Base-by-base conservation (phyloP, 2,329 filamentous ascomycete genomes). In the Salinomyces thailandicus region DNA sequence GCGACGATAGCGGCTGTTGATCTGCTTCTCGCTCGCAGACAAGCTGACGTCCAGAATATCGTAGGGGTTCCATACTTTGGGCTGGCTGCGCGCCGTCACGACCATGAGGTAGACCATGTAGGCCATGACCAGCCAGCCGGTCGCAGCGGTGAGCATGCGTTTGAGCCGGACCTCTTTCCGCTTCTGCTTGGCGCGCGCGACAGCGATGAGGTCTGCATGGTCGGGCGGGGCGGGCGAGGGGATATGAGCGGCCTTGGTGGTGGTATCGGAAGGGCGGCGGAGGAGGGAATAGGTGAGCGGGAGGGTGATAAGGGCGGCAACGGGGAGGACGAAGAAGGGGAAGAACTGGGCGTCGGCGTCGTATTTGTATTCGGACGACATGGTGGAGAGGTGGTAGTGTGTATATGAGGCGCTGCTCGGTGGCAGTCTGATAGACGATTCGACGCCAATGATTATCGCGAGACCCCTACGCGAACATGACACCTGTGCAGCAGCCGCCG, bases 311-410 rank as follows among this genome's bases (percentile, higher is more conserved):
- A 98, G 77, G 55, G 80, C 79, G 45, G 81, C 78, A 55, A 96
- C 73, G 29, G 87, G 95, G 59, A 95, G 79, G 65, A 96, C 81
- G 71, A 98, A 98, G 75, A 93, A 94, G 50, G 93, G 91, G 72
- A 95, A 98, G 71, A 95, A 95, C 75, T 95, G 85, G 53, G 86
- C 87, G 76, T 91, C 78, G 60, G 94, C 84, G 74, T 98, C 91
- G 69, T 98, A 98, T 55, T 84, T 93, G 72, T 98, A 98, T 64
- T 96, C 89, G 56, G 83, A 85, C 59, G 81, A 87, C 78, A 91
- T 91, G 61, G 69, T 79, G 66, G n/a, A 2, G 22, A n/a, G 22
- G 22, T 8, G 4, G n/a, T 26, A n/a, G n/a, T n/a, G n/a, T n/a
- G n/a, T n/a, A n/a, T n/a, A n/a, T n/a, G n/a, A n/a, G n/a, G n/a